Percentiles rank a stretch among this genome's conserved stretches.
These are phyloP conservation scores for Naganishia kalamii DNA, from an alignment of 768 basidiomycete genomes.

Conservation along the genomic window DNA sequence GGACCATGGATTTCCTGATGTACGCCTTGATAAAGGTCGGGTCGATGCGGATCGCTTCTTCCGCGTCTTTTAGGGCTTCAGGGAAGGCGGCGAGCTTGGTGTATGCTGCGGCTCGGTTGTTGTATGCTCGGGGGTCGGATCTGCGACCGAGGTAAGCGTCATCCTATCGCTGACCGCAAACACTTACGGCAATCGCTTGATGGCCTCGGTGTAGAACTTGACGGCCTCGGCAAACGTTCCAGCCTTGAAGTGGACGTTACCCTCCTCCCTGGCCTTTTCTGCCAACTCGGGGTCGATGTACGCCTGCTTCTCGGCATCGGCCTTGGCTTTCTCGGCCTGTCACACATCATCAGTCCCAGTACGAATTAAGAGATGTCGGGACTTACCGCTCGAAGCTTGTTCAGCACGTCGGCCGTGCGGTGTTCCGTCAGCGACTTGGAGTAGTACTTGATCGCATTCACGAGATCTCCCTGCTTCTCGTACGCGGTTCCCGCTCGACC, in stretches of 20 bases:
- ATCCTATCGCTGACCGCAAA: background rate
- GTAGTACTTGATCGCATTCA: slow-evolving; percentile 78
- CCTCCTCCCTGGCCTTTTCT: slow-evolving; percentile 78
- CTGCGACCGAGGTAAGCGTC: slow-evolving; percentile 17
- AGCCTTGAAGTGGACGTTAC: slow-evolving; percentile 80
- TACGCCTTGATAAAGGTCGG: slow-evolving; percentile 89
- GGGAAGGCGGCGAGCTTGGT: slow-evolving; percentile 88
- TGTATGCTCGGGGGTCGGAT: slow-evolving; percentile 81
- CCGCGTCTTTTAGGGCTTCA: slow-evolving; percentile 91
- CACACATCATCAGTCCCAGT: background rate
- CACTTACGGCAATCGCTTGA: slow-evolving; percentile 75
- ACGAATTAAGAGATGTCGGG: background rate
- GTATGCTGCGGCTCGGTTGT: slow-evolving; percentile 96
- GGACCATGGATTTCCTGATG: slow-evolving; percentile 81
- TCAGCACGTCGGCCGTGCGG: slow-evolving; percentile 84
- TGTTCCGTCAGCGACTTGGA: slow-evolving; percentile 93
- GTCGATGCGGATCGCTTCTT: slow-evolving; percentile 87
- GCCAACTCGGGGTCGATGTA: slow-evolving; percentile 84
- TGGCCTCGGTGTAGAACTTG: slow-evolving; percentile 86
- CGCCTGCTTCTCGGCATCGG: slow-evolving; percentile 68
- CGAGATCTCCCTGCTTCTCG: slow-evolving; percentile 68
- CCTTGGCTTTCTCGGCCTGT: slow-evolving; percentile 63
- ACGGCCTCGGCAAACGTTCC: slow-evolving; percentile 90
- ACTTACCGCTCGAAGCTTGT: slow-evolving; percentile 62
- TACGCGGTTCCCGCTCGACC: slow-evolving; percentile 84